Evolutionary conservation across 306 rosid genomes (phyloP).

Genomic region (Cucurbita moschata): DNA sequence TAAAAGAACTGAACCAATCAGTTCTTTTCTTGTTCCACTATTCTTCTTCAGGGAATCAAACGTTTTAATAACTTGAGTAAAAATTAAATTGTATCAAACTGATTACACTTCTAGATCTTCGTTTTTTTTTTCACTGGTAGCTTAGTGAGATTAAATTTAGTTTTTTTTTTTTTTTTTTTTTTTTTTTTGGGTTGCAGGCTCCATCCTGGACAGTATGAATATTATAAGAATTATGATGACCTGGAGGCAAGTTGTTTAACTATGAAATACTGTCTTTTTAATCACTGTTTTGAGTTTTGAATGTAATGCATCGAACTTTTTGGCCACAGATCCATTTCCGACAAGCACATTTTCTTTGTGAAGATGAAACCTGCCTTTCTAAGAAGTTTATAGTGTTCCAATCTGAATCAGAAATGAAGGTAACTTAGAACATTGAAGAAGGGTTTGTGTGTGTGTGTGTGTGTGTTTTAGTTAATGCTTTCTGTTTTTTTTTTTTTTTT

Average conservation of each 20-base stretch:
- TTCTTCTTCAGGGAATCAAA: neutral
- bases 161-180: too few relatives aligned
- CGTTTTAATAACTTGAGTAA: too few relatives aligned
- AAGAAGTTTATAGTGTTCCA: constrained; percentile 81
- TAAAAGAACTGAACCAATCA: neutral
- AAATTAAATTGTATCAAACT: neutral
- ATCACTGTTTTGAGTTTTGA: neutral
- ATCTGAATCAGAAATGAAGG: constrained; percentile 90
- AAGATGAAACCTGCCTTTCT: constrained; percentile 81
- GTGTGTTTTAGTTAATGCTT: neutral
- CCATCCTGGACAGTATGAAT: constrained; percentile 76
- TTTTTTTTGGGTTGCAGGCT: constrained; percentile 38
- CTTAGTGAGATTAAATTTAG: neutral
- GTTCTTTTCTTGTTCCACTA: neutral
- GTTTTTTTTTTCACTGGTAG: neutral
- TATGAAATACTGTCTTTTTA: neutral
- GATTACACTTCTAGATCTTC: neutral
- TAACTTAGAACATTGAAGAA: constrained; percentile 10
- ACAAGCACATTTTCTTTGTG: constrained; percentile 80
- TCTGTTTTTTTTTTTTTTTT: neutral
- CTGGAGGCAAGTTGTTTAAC: constrained; percentile 59
- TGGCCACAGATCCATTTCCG: constrained; percentile 73
- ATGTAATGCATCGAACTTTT: neutral
- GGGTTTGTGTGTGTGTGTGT: neutral
- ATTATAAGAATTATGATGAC: constrained; percentile 82